A percentile compares a stretch with the other conserved stretches of the same genome.
phyloP scores from a whole-genome alignment of 805 yeast species.

The Grigorovia yakushimaensis region DNA sequence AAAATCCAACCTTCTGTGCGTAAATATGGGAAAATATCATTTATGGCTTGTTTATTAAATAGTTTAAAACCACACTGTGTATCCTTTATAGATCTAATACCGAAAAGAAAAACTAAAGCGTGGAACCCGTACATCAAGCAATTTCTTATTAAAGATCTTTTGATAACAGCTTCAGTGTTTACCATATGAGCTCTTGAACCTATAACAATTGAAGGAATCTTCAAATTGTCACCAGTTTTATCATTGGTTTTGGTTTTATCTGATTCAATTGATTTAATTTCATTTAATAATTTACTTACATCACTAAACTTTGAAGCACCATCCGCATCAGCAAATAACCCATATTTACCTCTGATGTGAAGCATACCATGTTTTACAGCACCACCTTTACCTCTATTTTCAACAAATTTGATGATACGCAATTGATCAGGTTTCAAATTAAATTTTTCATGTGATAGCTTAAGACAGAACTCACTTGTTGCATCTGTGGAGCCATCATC shows the following conservation, averaged over 20 bases:
- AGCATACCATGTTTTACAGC: slow-evolving; percentile 92
- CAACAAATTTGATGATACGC: slow-evolving; percentile 57
- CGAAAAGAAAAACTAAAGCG: slow-evolving; percentile 75
- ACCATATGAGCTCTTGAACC: slow-evolving; percentile 98
- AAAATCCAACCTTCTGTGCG: slow-evolving; percentile 98
- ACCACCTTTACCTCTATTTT: slow-evolving; percentile 92
- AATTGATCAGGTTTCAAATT: slow-evolving; percentile 47
- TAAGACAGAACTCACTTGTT: slow-evolving; percentile 62
- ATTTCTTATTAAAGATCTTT: slow-evolving; percentile 79
- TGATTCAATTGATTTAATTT: slow-evolving; percentile 30
- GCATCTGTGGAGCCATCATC: slow-evolving; percentile 89
- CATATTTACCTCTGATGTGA: slow-evolving; percentile 59
- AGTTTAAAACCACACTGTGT: slow-evolving; percentile 97
- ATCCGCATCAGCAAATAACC: slow-evolving; percentile 93
- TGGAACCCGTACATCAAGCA: slow-evolving; percentile 90
- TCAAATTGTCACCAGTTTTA: slow-evolving; percentile 12
- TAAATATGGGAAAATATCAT: slow-evolving; percentile 70
- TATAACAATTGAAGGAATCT: slow-evolving; percentile 54
- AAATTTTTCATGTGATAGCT: slow-evolving; percentile 39
- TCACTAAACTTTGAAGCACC: slow-evolving; percentile 86
- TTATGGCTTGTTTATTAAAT: slow-evolving; percentile 63
- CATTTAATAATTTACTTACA: slow-evolving; percentile 39
- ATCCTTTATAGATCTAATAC: slow-evolving; percentile 76
- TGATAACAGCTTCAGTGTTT: slow-evolving; percentile 91
- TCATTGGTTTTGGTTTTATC: slow-evolving; percentile 30